Evolutionary conservation across 2,329 filamentous ascomycete species (phyloP), one percentile per base, ranked within the genome.

Genomic region (Botryosphaeria dothidea): DNA sequence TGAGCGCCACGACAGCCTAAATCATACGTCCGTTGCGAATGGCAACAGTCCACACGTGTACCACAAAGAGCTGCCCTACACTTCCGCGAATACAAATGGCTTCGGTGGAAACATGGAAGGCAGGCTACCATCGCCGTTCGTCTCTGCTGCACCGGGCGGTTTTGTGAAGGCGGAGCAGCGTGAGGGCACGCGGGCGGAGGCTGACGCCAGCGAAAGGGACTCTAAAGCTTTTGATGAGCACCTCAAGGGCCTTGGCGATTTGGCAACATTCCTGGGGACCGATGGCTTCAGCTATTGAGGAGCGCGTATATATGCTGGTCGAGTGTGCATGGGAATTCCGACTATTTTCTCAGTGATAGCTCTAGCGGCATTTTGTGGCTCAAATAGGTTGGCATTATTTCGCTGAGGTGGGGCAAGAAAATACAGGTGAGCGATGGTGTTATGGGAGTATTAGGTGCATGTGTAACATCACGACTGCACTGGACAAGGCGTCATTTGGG

Each of bases 251-350:
- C 27, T 54, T 31, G 48, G 17, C 3, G 61, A 63, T 25, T 15
- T 63, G 23, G 61, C 61, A 8, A 45, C 48, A 13, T 54, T 63
- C 19, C 7, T 63, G n/a, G 61, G 61, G 31, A 54, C 48, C 15
- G 48, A 31, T 21, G 58, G 58, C 17, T 46, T 60, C 17, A 60
- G 56, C 25, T 60, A 34, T 23, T 60, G 41, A 60, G 38, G n/a
- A n/a, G n/a, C n/a, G n/a, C n/a, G n/a, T n/a, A n/a, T n/a, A n/a
- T n/a, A n/a, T n/a, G n/a, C n/a, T n/a, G n/a, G n/a, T n/a, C n/a
- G n/a, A 36, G 21, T 34, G 31, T 34, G 7, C 31, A 34, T n/a
- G n/a, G n/a, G n/a, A n/a, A n/a, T n/a, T n/a, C n/a, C n/a, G n/a
- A n/a, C n/a, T n/a, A n/a, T n/a, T n/a, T n/a, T n/a, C n/a, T n/a